phyloP scores from a whole-genome alignment of 768 basidiomycete species.

The Mycena floridula region DNA sequence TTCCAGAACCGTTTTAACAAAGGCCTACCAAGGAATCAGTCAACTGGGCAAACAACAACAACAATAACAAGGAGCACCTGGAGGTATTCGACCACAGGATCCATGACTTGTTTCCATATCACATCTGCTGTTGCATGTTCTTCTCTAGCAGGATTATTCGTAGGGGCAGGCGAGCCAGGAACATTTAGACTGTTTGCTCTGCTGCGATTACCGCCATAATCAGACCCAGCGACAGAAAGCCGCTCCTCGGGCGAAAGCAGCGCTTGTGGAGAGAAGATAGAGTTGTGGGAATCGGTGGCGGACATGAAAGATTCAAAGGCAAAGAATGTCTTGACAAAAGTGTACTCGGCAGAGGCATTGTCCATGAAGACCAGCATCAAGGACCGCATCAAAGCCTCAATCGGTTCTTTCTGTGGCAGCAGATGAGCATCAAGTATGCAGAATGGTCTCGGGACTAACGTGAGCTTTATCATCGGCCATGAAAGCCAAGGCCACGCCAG shows the following conservation, averaged over 20 bases:
- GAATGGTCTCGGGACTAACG: conserved; percentile 45
- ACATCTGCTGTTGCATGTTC: conserved; percentile 53
- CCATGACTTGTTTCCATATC: conserved; percentile 91
- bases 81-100: conserved; percentile 83
- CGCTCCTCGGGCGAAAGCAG: conserved; percentile 38
- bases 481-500: conserved; percentile 75
- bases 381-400: conserved; percentile 83
- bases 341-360: conserved; percentile 89
- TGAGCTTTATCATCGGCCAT: conserved; percentile 85
- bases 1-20: conserved; percentile 62
- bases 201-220: conserved; percentile 33
- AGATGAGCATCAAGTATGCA: not conserved
- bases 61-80: conserved; percentile 40
- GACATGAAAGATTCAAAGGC: conserved; percentile 29
- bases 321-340: conserved; percentile 85
- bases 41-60: not conserved
- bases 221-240: conserved; percentile 43
- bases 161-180: conserved; percentile 24
- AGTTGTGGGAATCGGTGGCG: conserved; percentile 26
- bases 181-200: conserved; percentile 27
- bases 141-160: conserved; percentile 41
- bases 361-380: conserved; percentile 88
- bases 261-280: conserved; percentile 29
- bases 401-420: conserved; percentile 62
- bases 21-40: conserved; percentile 43